A percentile compares a stretch with the other conserved stretches of the same genome.
Evolutionary conservation across 345 rosid genomes (phyloP).

Genomic region (Turritis glabra): DNA sequence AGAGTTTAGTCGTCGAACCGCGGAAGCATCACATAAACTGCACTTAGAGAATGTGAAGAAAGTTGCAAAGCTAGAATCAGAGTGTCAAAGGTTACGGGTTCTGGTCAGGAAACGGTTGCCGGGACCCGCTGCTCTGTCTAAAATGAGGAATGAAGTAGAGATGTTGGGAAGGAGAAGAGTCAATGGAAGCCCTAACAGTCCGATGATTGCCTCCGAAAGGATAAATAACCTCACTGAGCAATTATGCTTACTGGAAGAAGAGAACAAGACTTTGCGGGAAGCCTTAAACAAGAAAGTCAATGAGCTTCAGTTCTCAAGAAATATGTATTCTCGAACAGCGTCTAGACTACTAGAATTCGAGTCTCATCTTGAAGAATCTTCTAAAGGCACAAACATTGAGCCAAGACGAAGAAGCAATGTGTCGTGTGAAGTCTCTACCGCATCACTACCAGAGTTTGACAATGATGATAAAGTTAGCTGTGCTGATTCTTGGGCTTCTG

Average conservation of each 20-base stretch:
- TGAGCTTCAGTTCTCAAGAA: slow-evolving; percentile 75
- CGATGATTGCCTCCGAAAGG: slow-evolving; percentile 41
- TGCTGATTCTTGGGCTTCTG: slow-evolving; percentile 76
- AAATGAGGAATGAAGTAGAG: slow-evolving; percentile 85
- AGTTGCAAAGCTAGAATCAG: slow-evolving; percentile 84
- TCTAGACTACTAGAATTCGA: slow-evolving; percentile 65
- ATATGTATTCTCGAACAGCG: slow-evolving; percentile 62
- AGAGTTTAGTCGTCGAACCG: slow-evolving; percentile 71
- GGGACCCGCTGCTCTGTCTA: slow-evolving; percentile 76
- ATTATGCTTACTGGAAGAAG: slow-evolving; percentile 67
- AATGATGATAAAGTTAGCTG: slow-evolving; percentile 70
- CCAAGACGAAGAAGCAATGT: slow-evolving; percentile 43
- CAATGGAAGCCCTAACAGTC: slow-evolving; percentile 37
- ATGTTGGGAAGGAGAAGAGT: slow-evolving; percentile 64
- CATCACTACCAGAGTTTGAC: slow-evolving; percentile 69
- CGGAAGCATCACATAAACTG: slow-evolving; percentile 76
- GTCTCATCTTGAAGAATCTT: slow-evolving; percentile 57
- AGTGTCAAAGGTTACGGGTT: slow-evolving; percentile 82
- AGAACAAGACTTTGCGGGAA: slow-evolving; percentile 74
- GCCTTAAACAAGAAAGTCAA: slow-evolving; percentile 60
- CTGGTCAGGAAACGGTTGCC: slow-evolving; percentile 84
- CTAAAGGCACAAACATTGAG: slow-evolving; percentile 47
- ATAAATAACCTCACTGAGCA: slow-evolving; percentile 62
- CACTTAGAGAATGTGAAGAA: slow-evolving; percentile 81
- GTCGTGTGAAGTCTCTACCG: slow-evolving; percentile 51